Evolutionary conservation across 2,329 filamentous ascomycete genomes (phyloP).

Genomic region (Leptographium radiaticola): DNA sequence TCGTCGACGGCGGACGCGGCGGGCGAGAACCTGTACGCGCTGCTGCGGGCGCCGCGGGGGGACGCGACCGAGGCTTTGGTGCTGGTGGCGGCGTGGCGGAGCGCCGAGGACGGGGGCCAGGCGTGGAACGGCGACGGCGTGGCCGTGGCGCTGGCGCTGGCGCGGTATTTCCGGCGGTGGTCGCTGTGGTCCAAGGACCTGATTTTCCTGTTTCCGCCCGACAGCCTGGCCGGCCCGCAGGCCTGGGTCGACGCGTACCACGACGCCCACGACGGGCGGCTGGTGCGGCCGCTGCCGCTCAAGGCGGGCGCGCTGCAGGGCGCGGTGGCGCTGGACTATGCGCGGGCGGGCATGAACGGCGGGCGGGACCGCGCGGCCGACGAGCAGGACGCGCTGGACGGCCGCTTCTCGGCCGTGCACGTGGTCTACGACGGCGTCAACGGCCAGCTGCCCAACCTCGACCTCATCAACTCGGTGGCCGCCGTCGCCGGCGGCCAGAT

Average conservation of each 20-base stretch:
- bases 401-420: conserved; percentile 67
- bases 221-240: conserved; percentile 81
- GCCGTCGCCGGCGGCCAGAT: conserved; percentile 83
- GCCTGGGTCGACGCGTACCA: conserved; percentile 98
- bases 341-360: conserved; percentile 44
- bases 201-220: conserved; percentile 76
- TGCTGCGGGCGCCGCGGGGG: conserved; percentile 83
- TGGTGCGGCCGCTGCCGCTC: conserved; percentile 64
- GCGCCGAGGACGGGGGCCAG: conserved; percentile 44
- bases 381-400: background rate
- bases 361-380: background rate
- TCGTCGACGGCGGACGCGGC: conserved; percentile 60
- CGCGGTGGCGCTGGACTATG: conserved; percentile 86
- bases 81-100: conserved; percentile 77
- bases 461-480: conserved; percentile 88
- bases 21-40: conserved; percentile 86
- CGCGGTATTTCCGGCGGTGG: conserved; percentile 94
- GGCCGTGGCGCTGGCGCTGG: conserved; percentile 71
- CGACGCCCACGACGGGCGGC: conserved; percentile 62
- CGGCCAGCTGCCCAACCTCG: conserved; percentile 87
- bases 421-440: conserved; percentile 93
- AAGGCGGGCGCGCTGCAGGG: conserved; percentile 92
- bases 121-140: conserved; percentile 78
- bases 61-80: conserved; percentile 97
- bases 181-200: conserved; percentile 99